Conservation (phyloP, 1,284 basidiomycete species). For the Irpex sp. region DNA sequence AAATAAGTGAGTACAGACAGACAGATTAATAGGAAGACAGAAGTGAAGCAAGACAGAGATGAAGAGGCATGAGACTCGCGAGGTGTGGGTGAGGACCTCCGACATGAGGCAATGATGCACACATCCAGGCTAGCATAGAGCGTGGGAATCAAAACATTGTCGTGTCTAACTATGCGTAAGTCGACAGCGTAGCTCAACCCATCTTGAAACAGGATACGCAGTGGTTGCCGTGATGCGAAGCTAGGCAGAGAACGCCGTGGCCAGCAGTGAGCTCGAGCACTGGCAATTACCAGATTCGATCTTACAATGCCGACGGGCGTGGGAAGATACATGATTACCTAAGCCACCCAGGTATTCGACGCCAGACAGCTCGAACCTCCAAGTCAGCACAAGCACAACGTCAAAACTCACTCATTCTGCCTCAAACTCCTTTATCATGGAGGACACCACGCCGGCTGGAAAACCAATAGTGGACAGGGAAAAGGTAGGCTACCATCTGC, state of each 20-base stretch:
- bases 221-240: too few relatives aligned
- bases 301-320: not conserved
- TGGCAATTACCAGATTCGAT: too few relatives aligned
- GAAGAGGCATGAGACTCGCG: not conserved
- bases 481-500: conserved; percentile 27
- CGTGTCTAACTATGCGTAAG: too few relatives aligned
- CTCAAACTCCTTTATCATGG: conserved; percentile 14
- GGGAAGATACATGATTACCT: not conserved
- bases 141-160: too few relatives aligned
- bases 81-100: not conserved
- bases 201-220: too few relatives aligned
- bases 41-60: not conserved
- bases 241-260: too few relatives aligned
- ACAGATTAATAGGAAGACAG: not conserved
- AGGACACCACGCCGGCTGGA: conserved; percentile 27
- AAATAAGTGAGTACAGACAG: not conserved
- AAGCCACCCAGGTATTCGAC: not conserved
- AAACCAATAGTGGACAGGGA: conserved; percentile 34
- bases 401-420: too few relatives aligned
- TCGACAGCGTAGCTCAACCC: too few relatives aligned
- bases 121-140: too few relatives aligned
- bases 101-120: not conserved
- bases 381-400: too few relatives aligned
- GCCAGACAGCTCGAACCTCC: not conserved
- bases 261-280: too few relatives aligned